A percentile compares a stretch with the other conserved stretches of the same genome.
Evolutionary conservation across 257 asterid species (phyloP).

Genomic region (Jacaranda copaia): DNA sequence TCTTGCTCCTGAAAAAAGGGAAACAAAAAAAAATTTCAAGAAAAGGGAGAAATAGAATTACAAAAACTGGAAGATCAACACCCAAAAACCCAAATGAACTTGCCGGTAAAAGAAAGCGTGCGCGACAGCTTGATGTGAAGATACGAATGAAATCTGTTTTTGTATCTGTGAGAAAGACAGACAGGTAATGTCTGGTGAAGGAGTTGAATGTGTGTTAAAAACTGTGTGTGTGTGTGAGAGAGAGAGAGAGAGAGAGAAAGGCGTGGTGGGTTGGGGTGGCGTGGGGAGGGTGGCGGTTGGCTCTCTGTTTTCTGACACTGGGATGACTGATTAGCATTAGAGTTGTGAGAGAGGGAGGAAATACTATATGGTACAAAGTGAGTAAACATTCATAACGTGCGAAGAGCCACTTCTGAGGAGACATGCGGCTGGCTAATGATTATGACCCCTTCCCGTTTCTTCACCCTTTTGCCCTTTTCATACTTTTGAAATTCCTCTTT

Average conservation of each 20-base stretch:
- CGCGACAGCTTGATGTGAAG: conserved; percentile 14
- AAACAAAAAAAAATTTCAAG: neutral
- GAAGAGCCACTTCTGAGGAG: conserved; percentile 92
- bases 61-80: neutral
- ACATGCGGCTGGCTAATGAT: conserved; percentile 66
- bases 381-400: conserved; percentile 79
- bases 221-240: conserved; percentile 28
- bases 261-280: conserved; percentile 24
- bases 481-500: neutral
- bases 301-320: conserved; percentile 36
- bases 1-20: conserved; percentile 13
- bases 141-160: neutral
- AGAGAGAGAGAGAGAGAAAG: conserved; percentile 5
- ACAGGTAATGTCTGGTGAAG: conserved; percentile 33
- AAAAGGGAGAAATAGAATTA: neutral
- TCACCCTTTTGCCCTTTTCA: conserved; percentile 34
- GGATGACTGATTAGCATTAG: conserved; percentile 34
- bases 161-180: conserved; percentile 6
- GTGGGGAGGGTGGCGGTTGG: conserved; percentile 47
- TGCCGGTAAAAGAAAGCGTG: neutral
- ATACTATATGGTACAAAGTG: conserved; percentile 34
- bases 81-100: neutral
- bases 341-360: conserved; percentile 30
- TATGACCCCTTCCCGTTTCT: conserved; percentile 40
- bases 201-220: conserved; percentile 32